Conservation (phyloP, 352 stramenopile genomes). For the Phytophthora sp. region DNA sequence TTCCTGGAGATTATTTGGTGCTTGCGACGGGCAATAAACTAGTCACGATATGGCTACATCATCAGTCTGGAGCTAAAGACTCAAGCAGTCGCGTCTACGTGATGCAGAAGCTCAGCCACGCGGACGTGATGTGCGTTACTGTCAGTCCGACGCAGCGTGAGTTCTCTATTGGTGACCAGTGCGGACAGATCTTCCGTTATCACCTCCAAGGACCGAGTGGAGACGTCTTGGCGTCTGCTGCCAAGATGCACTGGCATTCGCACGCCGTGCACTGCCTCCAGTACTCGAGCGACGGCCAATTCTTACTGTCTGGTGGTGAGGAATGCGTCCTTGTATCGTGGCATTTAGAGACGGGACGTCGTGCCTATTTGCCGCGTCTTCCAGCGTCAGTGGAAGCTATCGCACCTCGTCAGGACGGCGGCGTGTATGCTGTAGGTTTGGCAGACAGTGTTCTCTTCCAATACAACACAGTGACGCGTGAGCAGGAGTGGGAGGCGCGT, state of each 20-base stretch:
- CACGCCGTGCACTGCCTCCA: conserved; percentile 74
- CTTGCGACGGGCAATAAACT: conserved; percentile 42
- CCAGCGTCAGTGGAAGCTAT: conserved; percentile 67
- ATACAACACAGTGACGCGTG: conserved; percentile 82
- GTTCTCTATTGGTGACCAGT: conserved; percentile 69
- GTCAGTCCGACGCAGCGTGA: conserved; percentile 55
- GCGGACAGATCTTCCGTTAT: conserved; percentile 74
- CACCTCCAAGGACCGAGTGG: conserved; percentile 30
- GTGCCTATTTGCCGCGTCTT: conserved; percentile 80
- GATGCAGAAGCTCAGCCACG: conserved; percentile 53
- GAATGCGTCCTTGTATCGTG: conserved; percentile 89
- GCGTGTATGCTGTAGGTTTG: conserved; percentile 68
- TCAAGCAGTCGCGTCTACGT: conserved; percentile 36
- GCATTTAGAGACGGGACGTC: conserved; percentile 80
- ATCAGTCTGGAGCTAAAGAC: conserved; percentile 26
- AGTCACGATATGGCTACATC: conserved; percentile 51
- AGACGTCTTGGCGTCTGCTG: no score
- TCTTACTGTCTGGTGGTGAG: conserved; percentile 83
- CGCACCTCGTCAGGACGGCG: conserved; percentile 52
- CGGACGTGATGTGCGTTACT: conserved; percentile 64
- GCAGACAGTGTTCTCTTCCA: conserved; percentile 79
- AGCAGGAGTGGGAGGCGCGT: conserved; percentile 75
- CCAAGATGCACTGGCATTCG: conserved; percentile 89
- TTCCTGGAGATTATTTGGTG: conserved; percentile 58
- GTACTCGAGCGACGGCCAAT: conserved; percentile 81